phyloP scores from a whole-genome alignment of 345 rosid species.

The Brassica cretica region DNA sequence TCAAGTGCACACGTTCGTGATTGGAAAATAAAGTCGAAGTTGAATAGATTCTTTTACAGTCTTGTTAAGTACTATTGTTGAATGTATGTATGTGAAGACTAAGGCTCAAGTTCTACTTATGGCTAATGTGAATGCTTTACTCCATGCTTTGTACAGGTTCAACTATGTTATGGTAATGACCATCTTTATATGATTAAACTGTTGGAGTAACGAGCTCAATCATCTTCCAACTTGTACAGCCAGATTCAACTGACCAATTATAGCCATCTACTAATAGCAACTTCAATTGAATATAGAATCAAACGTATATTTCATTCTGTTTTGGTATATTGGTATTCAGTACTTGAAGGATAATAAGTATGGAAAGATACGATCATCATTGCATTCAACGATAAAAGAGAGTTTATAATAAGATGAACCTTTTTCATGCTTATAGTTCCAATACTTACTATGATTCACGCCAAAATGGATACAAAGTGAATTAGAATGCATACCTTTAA shows the following conservation, averaged over 20 bases:
- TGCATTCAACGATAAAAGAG: too few species aligned
- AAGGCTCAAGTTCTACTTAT: neutral
- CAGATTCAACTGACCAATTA: neutral
- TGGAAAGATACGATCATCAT: too few species aligned
- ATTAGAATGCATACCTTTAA: neutral
- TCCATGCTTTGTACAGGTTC: conserved; percentile 4
- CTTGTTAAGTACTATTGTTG: neutral
- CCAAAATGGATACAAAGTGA: neutral
- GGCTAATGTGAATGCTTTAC: conserved; percentile 20
- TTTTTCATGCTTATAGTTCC: neutral
- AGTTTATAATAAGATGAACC: too few species aligned
- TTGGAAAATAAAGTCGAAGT: conserved; percentile 9
- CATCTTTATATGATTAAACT: neutral
- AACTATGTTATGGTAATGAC: neutral
- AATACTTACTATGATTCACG: neutral
- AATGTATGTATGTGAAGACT: conserved; percentile 1
- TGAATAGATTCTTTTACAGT: conserved; percentile 20
- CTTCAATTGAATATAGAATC: too few species aligned
- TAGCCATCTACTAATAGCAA: neutral
- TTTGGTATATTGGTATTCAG: too few species aligned
- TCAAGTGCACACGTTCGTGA: conserved; percentile 48
- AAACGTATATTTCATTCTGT: too few species aligned
- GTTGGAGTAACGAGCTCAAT: neutral
- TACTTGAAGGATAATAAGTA: too few species aligned
- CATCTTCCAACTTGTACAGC: neutral